Evolutionary conservation across 345 rosid species (phyloP), one percentile per base, ranked within the genome.

Genomic region (Eucalyptus erythrocorys): DNA sequence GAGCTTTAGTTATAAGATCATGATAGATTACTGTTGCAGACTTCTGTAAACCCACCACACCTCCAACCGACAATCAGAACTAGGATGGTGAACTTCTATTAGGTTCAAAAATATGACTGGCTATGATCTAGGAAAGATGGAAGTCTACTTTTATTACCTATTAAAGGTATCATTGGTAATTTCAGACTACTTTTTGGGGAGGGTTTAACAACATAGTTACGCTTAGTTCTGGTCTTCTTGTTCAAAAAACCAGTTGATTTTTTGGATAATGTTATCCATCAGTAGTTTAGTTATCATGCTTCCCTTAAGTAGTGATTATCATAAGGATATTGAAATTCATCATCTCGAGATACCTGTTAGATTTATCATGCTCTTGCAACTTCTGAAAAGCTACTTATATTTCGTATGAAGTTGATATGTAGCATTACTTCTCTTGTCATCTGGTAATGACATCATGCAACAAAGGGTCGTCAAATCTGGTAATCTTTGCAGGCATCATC

Each of bases 401-500:
- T 40, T 40, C 47, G 6, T 40, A 40, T 22, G 84, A 76, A 76
- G 84, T 37, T 76, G 84, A 76, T 40, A 40, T 11, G 47, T 76
- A 76, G 30, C 47, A 40, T 81, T 42, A 57, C 30, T 82, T 81
- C 87, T 64, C 45, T 16, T 53, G 49, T 42, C 66, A 45, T 85
- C 53, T 84, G 84, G 84, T 76, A 76, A 76, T 13, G 7, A 76
- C 16, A 8, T 34, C 61, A n/a, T 82, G 37, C 30, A 66, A 85
- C 14, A 48, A 14, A 87, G 80, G 85, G 47, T 47, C 48, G 71
- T 89, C 87, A 43, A 51, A 91, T 88, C 51, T 32, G 14, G 85
- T 16, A 45, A 21, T 86, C 47, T 90, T 57, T 87, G 55, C 93
- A 97, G 99, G 99, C 87, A 96, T 97, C 91, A 97, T 97, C 91